Evolutionary conservation across 345 rosid genomes (phyloP).

Genomic region (Eutrema japonicum): DNA sequence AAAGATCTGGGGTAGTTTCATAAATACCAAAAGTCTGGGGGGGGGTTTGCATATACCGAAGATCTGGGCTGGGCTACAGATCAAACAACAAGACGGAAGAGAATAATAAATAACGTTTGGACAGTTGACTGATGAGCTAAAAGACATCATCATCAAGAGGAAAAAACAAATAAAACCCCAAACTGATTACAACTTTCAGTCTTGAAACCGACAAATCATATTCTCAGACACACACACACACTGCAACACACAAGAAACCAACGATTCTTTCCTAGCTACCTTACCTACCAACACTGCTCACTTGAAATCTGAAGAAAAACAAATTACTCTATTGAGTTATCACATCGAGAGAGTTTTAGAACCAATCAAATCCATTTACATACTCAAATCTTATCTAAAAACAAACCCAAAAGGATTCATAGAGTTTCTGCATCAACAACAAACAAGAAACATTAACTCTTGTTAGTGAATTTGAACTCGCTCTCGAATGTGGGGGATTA

Average conservation of each 20-base stretch:
- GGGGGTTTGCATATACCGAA: too few species aligned
- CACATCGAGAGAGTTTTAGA: conserved; percentile 20
- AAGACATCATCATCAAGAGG: neutral
- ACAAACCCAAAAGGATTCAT: conserved; percentile 7
- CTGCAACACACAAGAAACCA: conserved; percentile 29
- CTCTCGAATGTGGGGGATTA: conserved; percentile 1
- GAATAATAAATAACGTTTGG: too few species aligned
- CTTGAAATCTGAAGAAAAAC: conserved; percentile 10
- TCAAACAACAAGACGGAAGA: too few species aligned
- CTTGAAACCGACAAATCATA: conserved; percentile 34
- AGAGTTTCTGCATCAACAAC: conserved; percentile 35
- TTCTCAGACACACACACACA: conserved; percentile 26
- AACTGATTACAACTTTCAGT: conserved; percentile 19
- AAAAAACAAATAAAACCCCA: neutral
- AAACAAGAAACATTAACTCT: conserved; percentile 26
- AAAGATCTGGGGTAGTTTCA: too few species aligned
- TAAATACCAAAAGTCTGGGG: too few species aligned
- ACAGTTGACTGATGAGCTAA: neutral
- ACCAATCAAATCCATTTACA: conserved; percentile 43
- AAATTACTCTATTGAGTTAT: neutral
- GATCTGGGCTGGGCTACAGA: too few species aligned
- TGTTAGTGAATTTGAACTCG: conserved; percentile 18
- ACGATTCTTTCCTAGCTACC: conserved; percentile 24
- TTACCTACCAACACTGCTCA: conserved; percentile 37
- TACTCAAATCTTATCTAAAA: conserved; percentile 16